Evolutionary conservation across 495 filamentous ascomycete genomes (phyloP).

Genomic region (Daldinia childiae): DNA sequence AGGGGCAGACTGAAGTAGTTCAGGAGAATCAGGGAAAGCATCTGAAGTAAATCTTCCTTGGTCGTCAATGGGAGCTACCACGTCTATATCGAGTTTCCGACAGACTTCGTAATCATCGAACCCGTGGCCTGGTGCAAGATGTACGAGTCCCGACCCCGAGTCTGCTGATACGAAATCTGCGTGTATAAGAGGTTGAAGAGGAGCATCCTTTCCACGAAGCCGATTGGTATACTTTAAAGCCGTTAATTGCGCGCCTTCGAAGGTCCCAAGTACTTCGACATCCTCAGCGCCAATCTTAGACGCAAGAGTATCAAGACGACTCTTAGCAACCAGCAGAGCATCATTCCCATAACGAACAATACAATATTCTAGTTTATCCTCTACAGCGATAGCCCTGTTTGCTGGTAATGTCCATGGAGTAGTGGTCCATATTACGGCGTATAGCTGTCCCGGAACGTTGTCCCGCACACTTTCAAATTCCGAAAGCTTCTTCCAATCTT

Average conservation of each 20-base stretch:
- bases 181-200: conserved; percentile 73
- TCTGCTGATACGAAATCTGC: conserved; percentile 87
- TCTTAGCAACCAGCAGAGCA: conserved; percentile 66
- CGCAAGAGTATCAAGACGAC: conserved; percentile 63
- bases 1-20: conserved; percentile 58
- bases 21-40: conserved; percentile 73
- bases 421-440: conserved; percentile 93
- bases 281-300: conserved; percentile 43
- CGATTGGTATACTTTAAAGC: conserved; percentile 72
- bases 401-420: conserved; percentile 98
- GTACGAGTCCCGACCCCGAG: conserved; percentile 91
- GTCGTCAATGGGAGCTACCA: conserved; percentile 83
- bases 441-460: conserved; percentile 57
- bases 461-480: conserved; percentile 47
- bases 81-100: conserved; percentile 67
- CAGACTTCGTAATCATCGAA: conserved; percentile 96
- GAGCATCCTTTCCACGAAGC: conserved; percentile 63
- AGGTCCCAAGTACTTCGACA: conserved; percentile 62
- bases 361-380: conserved; percentile 74
- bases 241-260: conserved; percentile 72
- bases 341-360: conserved; percentile 69
- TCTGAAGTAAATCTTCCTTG: conserved; percentile 79
- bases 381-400: conserved; percentile 86
- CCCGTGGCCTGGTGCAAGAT: conserved; percentile 93
- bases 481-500: conserved; percentile 55